phyloP scores from a whole-genome alignment of 805 yeast genomes.

The Monosporozyma siamensis region DNA sequence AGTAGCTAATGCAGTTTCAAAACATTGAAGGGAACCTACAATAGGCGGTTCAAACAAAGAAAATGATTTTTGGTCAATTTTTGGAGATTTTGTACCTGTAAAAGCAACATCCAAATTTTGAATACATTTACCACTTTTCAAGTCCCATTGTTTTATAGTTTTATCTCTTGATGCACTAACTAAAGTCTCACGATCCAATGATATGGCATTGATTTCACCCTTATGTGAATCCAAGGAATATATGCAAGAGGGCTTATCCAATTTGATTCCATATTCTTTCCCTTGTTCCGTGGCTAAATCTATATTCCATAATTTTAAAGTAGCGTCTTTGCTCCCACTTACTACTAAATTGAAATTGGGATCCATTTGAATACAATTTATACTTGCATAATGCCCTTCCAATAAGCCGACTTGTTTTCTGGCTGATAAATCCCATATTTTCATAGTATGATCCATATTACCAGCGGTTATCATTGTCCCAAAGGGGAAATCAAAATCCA shows the following conservation, averaged over 20 bases:
- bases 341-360: conserved; percentile 31
- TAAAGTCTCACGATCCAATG: conserved; percentile 41
- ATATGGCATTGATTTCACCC: conserved; percentile 55
- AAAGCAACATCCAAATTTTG: conserved; percentile 54
- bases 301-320: conserved; percentile 53
- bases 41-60: conserved; percentile 29
- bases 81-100: conserved; percentile 12
- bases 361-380: conserved; percentile 51
- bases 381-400: conserved; percentile 57
- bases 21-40: conserved; percentile 59
- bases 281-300: conserved; percentile 21
- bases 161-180: conserved; percentile 63
- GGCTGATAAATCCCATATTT: conserved; percentile 72
- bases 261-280: conserved; percentile 13
- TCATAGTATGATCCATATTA: conserved; percentile 64
- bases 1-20: conserved; percentile 67
- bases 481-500: conserved; percentile 65
- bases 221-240: conserved; percentile 53
- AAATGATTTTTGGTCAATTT: conserved; percentile 5
- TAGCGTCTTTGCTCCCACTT: conserved; percentile 57
- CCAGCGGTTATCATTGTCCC: conserved; percentile 65
- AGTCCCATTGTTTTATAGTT: conserved; percentile 71
- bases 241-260: conserved; percentile 31
- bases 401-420: conserved; percentile 43
- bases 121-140: conserved; percentile 51